Base-by-base conservation (phyloP, 225 moss, liverwort and hornwort genomes). In the Sphagnum tenellum region DNA sequence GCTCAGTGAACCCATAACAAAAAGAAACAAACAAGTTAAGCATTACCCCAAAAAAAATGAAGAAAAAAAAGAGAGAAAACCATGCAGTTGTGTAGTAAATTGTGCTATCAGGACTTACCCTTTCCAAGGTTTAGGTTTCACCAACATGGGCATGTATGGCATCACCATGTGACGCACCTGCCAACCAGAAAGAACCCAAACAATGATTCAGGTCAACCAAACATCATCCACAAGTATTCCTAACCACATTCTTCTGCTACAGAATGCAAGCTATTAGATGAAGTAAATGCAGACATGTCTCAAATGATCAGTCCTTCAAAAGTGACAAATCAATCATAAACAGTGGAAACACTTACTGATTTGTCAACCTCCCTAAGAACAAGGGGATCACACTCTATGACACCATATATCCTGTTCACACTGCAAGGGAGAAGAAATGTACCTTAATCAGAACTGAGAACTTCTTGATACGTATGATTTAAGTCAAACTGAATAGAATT, bases 111-210 rank as follows among this genome's bases (percentile, higher is more conserved):
- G 29, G 29, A 1, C 73, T 66, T 85, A 96, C 93, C 89, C 82
- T 49, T 62, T 89, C 98, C 98, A 98, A 50, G 9, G 13, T 58
- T 74, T 83, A 67, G 98, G 98, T 63, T 85, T 80, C 69, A 98
- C 79, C 76, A 98, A 62, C 98, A 98, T 98, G 53, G 98, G 98
- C 98, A 98, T 98, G 57, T 98, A 98, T 2, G 98, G 98, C 84
- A 98, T 90, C 66, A 87, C 90, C 87, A 93, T 89, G 61, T 78
- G 82, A 56, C 74, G 79, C 59, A 86, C 96, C 96, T 96, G 80
- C 49, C 59, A 60, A n/a, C 7, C 45, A 13, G 7, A 13, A 29
- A 29, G 29, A 29, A 29, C 29, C 29, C 29, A 29, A 29, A 29
- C 29, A 29, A 29, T 29, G 29, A 29, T 29, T 29, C 29, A 29